These are phyloP conservation scores for Monilinia fructigena DNA, from an alignment of 2,329 filamentous ascomycete genomes.

Conservation along the genomic window DNA sequence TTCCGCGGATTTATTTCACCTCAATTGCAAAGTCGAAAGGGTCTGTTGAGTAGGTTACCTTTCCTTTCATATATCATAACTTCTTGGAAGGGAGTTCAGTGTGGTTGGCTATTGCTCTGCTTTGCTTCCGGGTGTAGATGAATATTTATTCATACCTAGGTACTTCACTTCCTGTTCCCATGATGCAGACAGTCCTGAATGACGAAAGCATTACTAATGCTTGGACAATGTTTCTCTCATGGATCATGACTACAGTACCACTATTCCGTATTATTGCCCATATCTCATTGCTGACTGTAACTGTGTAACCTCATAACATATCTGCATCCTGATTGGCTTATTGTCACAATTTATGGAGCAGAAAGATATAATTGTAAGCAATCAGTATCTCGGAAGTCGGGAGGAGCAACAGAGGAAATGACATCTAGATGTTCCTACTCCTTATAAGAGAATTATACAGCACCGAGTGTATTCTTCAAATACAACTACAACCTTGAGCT, in stretches of 20 bases:
- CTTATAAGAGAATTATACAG: no score
- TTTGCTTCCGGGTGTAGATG: no score
- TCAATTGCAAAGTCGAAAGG: neutral
- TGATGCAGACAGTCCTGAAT: neutral
- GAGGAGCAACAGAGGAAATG: no score
- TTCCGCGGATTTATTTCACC: neutral
- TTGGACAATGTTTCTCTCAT: neutral
- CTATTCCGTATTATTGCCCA: no score
- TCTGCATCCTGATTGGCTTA: neutral
- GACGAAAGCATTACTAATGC: neutral
- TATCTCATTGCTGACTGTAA: no score
- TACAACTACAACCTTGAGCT: no score
- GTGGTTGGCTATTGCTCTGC: neutral
- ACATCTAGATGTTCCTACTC: no score
- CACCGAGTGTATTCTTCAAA: no score
- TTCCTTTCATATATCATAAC: neutral
- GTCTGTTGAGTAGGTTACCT: neutral
- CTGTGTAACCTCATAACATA: neutral
- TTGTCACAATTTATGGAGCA: no score
- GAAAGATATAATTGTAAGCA: no score
- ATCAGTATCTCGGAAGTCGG: no score
- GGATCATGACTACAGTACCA: no score
- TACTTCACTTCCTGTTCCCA: neutral
- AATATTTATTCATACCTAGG: neutral
- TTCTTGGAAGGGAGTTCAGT: neutral